Evolutionary conservation across 768 basidiomycete genomes (phyloP).

Genomic region (Lyophyllum decastes): DNA sequence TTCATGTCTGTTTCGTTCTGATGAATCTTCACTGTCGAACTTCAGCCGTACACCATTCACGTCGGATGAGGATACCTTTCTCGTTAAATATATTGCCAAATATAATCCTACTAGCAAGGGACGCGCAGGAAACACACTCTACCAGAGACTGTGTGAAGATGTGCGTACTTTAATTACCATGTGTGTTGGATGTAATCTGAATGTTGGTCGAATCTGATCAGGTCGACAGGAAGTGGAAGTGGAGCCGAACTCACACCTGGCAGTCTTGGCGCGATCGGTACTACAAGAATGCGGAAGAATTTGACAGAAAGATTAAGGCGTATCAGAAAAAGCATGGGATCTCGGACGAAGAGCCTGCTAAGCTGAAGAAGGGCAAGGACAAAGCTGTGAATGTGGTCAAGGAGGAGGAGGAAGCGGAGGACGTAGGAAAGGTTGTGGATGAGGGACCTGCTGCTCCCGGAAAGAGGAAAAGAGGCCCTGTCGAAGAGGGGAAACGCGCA

Average conservation of each 20-base stretch:
- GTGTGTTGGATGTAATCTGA: background rate
- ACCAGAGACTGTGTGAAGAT: constrained; percentile 42
- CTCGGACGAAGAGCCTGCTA: constrained; percentile 11
- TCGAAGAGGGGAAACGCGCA: background rate
- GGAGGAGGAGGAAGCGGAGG: constrained; percentile 11
- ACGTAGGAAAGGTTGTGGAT: background rate
- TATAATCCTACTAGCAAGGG: constrained; percentile 41
- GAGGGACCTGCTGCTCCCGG: background rate
- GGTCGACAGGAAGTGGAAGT: constrained; percentile 46
- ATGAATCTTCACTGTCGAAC: background rate
- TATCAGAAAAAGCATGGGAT: constrained; percentile 36
- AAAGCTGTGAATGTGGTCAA: background rate
- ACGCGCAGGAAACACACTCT: constrained; percentile 49
- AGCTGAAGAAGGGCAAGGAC: constrained; percentile 4
- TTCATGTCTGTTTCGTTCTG: background rate
- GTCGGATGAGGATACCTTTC: constrained; percentile 39
- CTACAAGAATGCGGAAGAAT: constrained; percentile 39
- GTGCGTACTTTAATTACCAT: constrained; percentile 34
- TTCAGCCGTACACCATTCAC: constrained; percentile 31
- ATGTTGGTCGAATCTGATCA: constrained; percentile 18
- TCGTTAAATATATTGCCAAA: constrained; percentile 50
- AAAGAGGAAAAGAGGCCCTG: background rate
- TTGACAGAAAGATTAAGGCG: constrained; percentile 41
- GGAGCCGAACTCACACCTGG: constrained; percentile 54
- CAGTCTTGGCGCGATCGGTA: constrained; percentile 71